These are phyloP conservation scores for Phytophthora sp. DNA, from an alignment of 352 stramenopile species.

Conservation along the genomic window DNA sequence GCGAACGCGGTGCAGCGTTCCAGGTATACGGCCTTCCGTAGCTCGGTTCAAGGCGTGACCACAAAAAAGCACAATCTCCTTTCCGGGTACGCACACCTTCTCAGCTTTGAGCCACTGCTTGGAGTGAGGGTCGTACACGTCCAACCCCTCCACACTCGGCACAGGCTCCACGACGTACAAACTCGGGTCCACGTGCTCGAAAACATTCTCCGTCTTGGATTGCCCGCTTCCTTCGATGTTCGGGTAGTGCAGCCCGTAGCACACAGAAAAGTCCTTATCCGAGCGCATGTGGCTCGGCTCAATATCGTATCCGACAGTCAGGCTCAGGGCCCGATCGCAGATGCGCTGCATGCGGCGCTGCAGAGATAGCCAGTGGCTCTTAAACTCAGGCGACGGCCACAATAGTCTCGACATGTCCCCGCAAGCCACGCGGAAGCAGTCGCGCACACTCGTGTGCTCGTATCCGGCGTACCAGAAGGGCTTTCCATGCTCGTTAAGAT, in stretches of 20 bases:
- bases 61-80: slow-evolving; percentile 69
- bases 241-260: slow-evolving; percentile 68
- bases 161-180: slow-evolving; percentile 67
- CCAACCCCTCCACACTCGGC: slow-evolving; percentile 54
- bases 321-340: slow-evolving; percentile 55
- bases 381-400: slow-evolving; percentile 51
- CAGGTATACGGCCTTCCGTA: slow-evolving; percentile 54
- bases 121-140: slow-evolving; percentile 59
- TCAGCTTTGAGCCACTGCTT: slow-evolving; percentile 63
- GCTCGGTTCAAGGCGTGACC: slow-evolving; percentile 54
- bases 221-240: slow-evolving; percentile 58
- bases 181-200: slow-evolving; percentile 71
- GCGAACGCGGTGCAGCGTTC: slow-evolving; percentile 61
- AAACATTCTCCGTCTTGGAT: slow-evolving; percentile 64
- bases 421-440: slow-evolving; percentile 65
- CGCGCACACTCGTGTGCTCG: slow-evolving; percentile 59
- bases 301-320: slow-evolving; percentile 56
- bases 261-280: slow-evolving; percentile 64
- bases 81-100: slow-evolving; percentile 53
- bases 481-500: slow-evolving; percentile 62
- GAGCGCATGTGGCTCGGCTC: slow-evolving; percentile 33
- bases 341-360: slow-evolving; percentile 56
- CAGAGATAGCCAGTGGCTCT: slow-evolving; percentile 48
- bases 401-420: slow-evolving; percentile 54
- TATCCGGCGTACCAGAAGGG: slow-evolving; percentile 74